These are phyloP conservation scores for Kentomonas sorsogonicus DNA, from an alignment of 208 protist species.

Conservation along the genomic window DNA sequence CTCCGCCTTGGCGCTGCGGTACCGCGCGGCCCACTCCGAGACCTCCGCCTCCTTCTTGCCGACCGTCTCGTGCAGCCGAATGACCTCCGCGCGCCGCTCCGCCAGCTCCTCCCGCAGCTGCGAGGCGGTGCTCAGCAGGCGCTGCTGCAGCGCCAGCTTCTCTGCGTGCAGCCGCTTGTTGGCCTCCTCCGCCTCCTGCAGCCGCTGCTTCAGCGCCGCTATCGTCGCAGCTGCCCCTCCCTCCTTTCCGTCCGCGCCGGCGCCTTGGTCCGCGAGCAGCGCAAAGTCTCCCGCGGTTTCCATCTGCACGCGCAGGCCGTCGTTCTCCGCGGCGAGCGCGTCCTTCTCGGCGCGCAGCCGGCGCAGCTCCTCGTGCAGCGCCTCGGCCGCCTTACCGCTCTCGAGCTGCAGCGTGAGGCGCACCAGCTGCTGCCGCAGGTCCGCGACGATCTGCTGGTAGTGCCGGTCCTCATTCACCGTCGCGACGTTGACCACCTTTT, in stretches of 20 bases:
- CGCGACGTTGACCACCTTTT: constrained; percentile 82
- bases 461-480: constrained; percentile 81
- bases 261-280: no score
- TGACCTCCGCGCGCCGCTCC: constrained; percentile 34
- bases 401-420: constrained; percentile 74
- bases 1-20: no score
- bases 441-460: constrained; percentile 66
- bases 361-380: constrained; percentile 49
- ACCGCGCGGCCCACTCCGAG: constrained; percentile 24
- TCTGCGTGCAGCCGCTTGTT: constrained; percentile 44
- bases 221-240: no score
- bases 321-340: constrained; percentile 30
- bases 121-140: constrained; percentile 38
- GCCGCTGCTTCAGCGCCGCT: constrained; percentile 31
- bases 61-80: constrained; percentile 37
- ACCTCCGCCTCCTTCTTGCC: constrained; percentile 33
- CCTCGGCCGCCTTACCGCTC: constrained; percentile 52
- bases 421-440: constrained; percentile 74
- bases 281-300: constrained; percentile 31
- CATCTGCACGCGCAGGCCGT: constrained; percentile 32
- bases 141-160: constrained; percentile 40
- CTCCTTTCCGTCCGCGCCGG: no score
- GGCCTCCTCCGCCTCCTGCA: constrained; percentile 36
- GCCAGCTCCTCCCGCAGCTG: constrained; percentile 62
- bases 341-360: constrained; percentile 38